Evolutionary conservation across 179 eudicot species (phyloP).

Genomic region (Spinacia oleracea): DNA sequence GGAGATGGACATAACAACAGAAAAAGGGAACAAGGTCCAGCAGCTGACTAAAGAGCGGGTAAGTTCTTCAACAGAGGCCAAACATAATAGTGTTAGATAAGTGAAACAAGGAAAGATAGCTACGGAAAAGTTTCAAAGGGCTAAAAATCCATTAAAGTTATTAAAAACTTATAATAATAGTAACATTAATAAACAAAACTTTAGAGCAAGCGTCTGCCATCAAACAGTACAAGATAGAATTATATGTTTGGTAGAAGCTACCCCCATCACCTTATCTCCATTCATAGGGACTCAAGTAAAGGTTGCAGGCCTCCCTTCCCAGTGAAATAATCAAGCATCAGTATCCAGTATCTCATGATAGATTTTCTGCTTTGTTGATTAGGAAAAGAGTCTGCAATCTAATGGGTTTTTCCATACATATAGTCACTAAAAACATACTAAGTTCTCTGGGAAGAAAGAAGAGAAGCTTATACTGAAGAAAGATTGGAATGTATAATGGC

Average conservation of each 20-base stretch:
- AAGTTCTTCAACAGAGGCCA: neutral
- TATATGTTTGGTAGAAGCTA: neutral
- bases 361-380: conserved; percentile 8
- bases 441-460: neutral
- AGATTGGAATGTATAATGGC: conserved; percentile 7
- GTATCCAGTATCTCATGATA: neutral
- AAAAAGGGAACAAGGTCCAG: neutral
- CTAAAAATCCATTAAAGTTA: neutral
- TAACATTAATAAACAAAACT: no score
- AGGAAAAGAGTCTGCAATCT: conserved; percentile 9
- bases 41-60: neutral
- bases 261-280: conserved; percentile 1
- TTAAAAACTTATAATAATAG: no score
- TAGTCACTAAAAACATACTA: neutral
- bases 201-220: neutral
- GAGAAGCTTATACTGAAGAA: neutral
- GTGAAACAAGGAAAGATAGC: neutral
- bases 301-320: conserved; percentile 5
- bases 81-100: neutral
- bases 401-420: conserved; percentile 1
- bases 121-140: neutral
- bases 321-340: conserved; percentile 5
- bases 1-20: neutral
- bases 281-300: conserved; percentile 10
- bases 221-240: neutral